Conservation (phyloP, 78 protist species). For the Paratrimastix pyriformis region DNA sequence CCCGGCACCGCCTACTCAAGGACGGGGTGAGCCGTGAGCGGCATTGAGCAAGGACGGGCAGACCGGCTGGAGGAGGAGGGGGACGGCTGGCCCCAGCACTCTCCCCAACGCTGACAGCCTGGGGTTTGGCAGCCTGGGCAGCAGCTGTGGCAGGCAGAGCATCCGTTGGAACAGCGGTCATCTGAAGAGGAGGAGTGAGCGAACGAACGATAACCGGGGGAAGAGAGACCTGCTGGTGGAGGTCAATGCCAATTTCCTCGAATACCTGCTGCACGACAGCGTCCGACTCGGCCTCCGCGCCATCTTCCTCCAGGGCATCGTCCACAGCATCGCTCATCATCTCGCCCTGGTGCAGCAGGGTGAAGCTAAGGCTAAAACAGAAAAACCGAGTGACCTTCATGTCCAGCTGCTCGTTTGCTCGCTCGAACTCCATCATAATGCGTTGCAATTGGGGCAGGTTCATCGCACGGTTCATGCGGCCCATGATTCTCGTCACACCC, state of each 20-base stretch:
- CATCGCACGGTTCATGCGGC: conserved; percentile 66
- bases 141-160: too few relatives aligned
- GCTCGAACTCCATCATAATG: conserved; percentile 91
- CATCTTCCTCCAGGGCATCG: conserved; percentile 70
- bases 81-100: too few relatives aligned
- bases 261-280: conserved; percentile 58
- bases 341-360: conserved; percentile 60
- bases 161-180: too few relatives aligned
- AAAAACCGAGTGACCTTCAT: conserved; percentile 41
- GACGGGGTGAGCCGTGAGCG: too few relatives aligned
- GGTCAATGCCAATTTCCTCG: conserved; percentile 74
- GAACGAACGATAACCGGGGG: too few relatives aligned
- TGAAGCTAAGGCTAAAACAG: neutral
- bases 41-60: too few relatives aligned
- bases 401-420: conserved; percentile 72
- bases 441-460: conserved; percentile 71
- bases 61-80: too few relatives aligned
- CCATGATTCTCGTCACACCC: conserved; percentile 65
- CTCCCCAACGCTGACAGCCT: too few relatives aligned
- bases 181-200: too few relatives aligned
- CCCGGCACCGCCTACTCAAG: too few relatives aligned
- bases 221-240: conserved; percentile 30
- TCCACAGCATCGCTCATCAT: conserved; percentile 87
- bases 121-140: too few relatives aligned
- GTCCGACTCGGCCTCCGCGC: conserved; percentile 74